A percentile compares a stretch with the other conserved stretches of the same genome.
These are phyloP conservation scores for Lentinus tigrinus DNA, from an alignment of 768 basidiomycete genomes.

Conservation along the genomic window DNA sequence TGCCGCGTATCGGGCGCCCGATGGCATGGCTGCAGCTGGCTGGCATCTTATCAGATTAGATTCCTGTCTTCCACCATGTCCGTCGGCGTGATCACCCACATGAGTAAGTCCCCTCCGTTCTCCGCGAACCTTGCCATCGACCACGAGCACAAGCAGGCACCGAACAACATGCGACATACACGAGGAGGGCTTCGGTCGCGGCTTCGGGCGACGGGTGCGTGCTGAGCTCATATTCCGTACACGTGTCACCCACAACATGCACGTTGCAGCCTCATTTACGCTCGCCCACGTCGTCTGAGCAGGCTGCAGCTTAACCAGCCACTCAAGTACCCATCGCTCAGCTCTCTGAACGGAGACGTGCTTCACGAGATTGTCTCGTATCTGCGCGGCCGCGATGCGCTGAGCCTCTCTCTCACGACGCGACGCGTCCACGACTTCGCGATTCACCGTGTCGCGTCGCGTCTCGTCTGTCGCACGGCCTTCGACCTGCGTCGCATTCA, in stretches of 20 bases:
- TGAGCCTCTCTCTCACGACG: conserved; percentile 10
- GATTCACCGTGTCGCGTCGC: conserved; percentile 2
- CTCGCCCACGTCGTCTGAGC: not conserved
- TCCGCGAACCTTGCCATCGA: not conserved
- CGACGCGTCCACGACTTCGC: conserved; percentile 7
- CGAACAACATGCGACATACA: no score
- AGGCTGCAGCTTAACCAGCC: not conserved
- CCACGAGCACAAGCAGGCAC: no score
- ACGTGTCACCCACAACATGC: not conserved
- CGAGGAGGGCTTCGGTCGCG: no score
- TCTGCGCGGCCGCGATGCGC: conserved; percentile 5
- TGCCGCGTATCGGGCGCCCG: no score
- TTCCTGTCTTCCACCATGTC: not conserved
- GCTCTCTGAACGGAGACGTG: conserved; percentile 6
- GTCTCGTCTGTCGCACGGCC: conserved; percentile 5
- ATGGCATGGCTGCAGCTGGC: not conserved
- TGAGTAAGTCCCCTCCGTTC: not conserved
- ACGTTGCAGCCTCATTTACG: not conserved
- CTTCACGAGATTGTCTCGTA: conserved; percentile 5
- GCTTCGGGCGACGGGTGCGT: no score
- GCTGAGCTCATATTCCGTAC: not conserved
- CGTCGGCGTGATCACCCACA: not conserved
- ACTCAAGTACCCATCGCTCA: not conserved
- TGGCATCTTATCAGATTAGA: conserved; percentile 18
- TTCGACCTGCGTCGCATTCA: conserved; percentile 3